Conservation (phyloP, 2,329 filamentous ascomycete species). For the Fusarium sp. region DNA sequence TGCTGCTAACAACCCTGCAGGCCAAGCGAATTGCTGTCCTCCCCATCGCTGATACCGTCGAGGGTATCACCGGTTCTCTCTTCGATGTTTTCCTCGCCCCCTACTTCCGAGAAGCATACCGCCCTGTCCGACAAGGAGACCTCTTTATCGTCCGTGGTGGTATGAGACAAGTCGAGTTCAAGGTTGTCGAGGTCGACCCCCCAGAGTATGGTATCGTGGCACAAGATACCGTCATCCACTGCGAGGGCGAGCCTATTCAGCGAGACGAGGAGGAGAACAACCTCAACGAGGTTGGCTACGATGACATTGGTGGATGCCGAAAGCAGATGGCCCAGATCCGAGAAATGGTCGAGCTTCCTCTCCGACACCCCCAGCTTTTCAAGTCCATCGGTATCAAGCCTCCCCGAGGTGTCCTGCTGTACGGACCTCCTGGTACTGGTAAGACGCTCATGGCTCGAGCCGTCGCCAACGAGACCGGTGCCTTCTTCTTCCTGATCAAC, state of each 20-base stretch:
- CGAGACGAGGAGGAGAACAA: slow-evolving; percentile 99
- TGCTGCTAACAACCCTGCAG: slow-evolving; percentile 55
- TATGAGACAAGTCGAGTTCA: slow-evolving; percentile 99
- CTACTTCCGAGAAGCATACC: slow-evolving; percentile 99
- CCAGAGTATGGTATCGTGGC: slow-evolving; percentile 99
- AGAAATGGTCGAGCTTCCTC: slow-evolving; percentile 95
- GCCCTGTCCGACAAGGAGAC: slow-evolving; percentile 95
- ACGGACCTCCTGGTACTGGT: slow-evolving; percentile 96
- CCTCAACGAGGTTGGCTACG: slow-evolving; percentile 98
- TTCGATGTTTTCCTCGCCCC: slow-evolving; percentile 99
- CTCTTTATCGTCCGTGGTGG: slow-evolving; percentile 96
- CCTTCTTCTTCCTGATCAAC: slow-evolving; percentile 99
- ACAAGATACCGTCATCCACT: slow-evolving; percentile 98
- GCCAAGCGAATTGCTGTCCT: slow-evolving; percentile 99
- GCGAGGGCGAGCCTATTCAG: slow-evolving; percentile 89
- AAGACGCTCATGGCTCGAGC: slow-evolving; percentile 99
- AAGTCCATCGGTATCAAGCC: slow-evolving; percentile 99
- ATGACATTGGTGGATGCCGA: slow-evolving; percentile 98
- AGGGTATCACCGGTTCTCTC: slow-evolving; percentile 95
- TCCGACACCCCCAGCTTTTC: slow-evolving; percentile 98
- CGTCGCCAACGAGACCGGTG: slow-evolving; percentile 97
- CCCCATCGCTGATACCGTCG: slow-evolving; percentile 96
- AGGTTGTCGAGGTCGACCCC: slow-evolving; percentile 98
- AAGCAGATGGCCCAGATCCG: slow-evolving; percentile 99
- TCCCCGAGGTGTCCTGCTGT: slow-evolving; percentile 95